phyloP scores from a whole-genome alignment of 2,329 filamentous ascomycete genomes.

The Monilinia aucupariae region DNA sequence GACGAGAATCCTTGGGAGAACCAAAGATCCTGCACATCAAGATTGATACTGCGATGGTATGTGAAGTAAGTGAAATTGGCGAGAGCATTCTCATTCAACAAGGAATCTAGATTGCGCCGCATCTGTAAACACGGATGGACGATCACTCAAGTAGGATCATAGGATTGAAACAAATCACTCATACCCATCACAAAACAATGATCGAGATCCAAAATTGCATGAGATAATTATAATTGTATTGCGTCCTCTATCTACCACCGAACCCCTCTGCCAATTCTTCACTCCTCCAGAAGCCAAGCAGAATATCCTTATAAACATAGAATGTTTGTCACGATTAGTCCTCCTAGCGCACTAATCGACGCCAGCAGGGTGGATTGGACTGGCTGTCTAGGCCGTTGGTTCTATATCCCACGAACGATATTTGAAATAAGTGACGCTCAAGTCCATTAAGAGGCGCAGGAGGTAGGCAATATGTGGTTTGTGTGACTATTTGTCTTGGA shows the following conservation, averaged over 20 bases:
- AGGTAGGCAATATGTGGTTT: conserved; percentile 39
- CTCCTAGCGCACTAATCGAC: conserved; percentile 36
- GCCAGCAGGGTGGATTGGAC: conserved; percentile 38
- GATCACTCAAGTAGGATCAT: neutral
- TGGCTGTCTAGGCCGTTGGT: conserved; percentile 38
- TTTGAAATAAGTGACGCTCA: conserved; percentile 37
- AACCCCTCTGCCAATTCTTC: neutral
- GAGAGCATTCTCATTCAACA: neutral
- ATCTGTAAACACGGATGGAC: no score
- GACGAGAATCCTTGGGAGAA: neutral
- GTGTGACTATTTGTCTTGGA: conserved; percentile 5
- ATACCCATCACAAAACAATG: neutral
- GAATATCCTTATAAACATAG: neutral
- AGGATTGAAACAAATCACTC: neutral
- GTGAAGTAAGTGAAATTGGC: neutral
- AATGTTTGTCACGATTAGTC: conserved; percentile 38
- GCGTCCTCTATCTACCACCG: neutral
- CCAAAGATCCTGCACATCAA: neutral
- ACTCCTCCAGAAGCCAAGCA: neutral
- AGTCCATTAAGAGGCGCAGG: conserved; percentile 35
- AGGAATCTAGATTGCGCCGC: neutral
- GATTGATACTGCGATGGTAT: neutral
- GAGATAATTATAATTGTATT: neutral
- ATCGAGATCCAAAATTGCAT: neutral
- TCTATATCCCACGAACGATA: conserved; percentile 38